Evolutionary conservation across 805 yeast species (phyloP), one percentile per base, ranked within the genome.

Genomic region (Monosporozyma aquatica): DNA sequence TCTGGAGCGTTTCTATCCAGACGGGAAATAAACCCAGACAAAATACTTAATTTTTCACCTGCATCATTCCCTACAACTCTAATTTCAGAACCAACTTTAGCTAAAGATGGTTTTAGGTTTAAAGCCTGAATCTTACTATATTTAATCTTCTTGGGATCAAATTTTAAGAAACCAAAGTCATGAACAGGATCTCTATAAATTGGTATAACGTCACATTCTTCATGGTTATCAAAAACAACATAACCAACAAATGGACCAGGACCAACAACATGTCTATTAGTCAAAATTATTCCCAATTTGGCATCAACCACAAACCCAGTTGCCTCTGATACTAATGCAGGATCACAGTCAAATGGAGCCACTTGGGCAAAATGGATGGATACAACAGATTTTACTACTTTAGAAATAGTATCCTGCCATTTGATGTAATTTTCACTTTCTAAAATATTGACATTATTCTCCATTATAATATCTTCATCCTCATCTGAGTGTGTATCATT

Each of bases 61-160:
- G 95, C 94, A 67, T 89, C 97, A 63, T 89, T 89, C 69, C 97
- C 97, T 29, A 89, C 89, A 23, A 89, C 95, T 55, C 96, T 74
- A 55, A 89, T 87, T 59, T 89, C 97, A 30, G 86, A 76, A 28
- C 97, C 97, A n/a, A 89, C 89, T 53, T 75, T 74, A 23, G 95
- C 95, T 46, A 82, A 68, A 14, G 85, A 90, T 0, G 97, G 97
- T 49, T 74, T 71, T 42, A 89, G 66, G 32, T 73, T 72, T 38
- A 89, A 69, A 30, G 81, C 81, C 40, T 71, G 71, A 4, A 89
- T 71, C 37, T 72, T 61, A 83, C 86, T 80, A 56, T 87, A 82
- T 60, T 82, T 82, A 46, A 89, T 74, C 14, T 67, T 69, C 15
- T 59, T 54, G 9, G 95, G 92, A 50, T 87, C 76, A 52, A 85